phyloP scores from a whole-genome alignment of 257 asterid genomes.

The Primulina eburnea region DNA sequence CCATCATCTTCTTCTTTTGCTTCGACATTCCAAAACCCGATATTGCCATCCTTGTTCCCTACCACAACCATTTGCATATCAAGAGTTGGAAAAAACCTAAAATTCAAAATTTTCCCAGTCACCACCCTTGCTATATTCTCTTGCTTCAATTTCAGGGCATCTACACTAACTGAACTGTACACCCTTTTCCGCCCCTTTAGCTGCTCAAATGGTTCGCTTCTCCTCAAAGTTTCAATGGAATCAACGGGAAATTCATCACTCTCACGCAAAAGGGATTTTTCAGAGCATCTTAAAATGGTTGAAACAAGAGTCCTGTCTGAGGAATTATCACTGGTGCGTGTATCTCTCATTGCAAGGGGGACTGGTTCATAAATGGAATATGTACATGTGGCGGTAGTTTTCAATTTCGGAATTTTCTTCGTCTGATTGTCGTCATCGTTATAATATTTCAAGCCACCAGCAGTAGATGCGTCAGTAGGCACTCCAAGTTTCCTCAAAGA shows the following conservation, averaged over 20 bases:
- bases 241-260: slow-evolving; percentile 10
- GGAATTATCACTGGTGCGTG: slow-evolving; percentile 44
- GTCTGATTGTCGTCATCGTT: slow-evolving; percentile 24
- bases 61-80: slow-evolving; percentile 62
- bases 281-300: slow-evolving; percentile 32
- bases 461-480: slow-evolving; percentile 68
- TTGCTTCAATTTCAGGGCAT: slow-evolving; percentile 49
- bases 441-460: slow-evolving; percentile 54
- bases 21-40: slow-evolving; percentile 81
- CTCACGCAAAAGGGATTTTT: slow-evolving; percentile 27
- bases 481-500: slow-evolving; percentile 86
- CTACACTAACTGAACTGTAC: slow-evolving; percentile 46
- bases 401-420: slow-evolving; percentile 15
- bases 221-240: slow-evolving; percentile 19
- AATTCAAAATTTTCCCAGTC: slow-evolving; percentile 63
- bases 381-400: slow-evolving; percentile 18
- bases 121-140: slow-evolving; percentile 70
- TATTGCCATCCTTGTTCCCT: slow-evolving; percentile 75
- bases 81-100: slow-evolving; percentile 62
- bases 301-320: slow-evolving; percentile 39
- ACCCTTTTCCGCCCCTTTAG: slow-evolving; percentile 24
- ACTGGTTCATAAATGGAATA: slow-evolving; percentile 33
- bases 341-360: slow-evolving; percentile 59
- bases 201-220: slow-evolving; percentile 17
- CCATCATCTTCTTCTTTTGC: slow-evolving; percentile 52